Evolutionary conservation across 192 early-diverging fungal species (phyloP).

Genomic region (Piromyces sp.): DNA sequence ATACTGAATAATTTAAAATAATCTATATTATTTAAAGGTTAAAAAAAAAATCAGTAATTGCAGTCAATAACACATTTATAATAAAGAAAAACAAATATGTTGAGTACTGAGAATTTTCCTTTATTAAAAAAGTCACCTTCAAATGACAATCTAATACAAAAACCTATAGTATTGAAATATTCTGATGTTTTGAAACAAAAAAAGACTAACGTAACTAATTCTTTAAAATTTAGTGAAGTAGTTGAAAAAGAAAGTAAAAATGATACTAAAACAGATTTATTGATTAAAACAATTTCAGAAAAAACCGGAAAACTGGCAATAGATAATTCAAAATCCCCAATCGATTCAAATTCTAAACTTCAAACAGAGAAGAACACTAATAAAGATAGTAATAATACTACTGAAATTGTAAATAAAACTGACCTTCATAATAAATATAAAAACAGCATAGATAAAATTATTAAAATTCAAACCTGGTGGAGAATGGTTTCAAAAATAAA

Average conservation of each 20-base stretch:
- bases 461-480: not conserved
- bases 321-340: not conserved
- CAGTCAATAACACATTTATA: no score
- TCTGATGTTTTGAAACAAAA: not conserved
- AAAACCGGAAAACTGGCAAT: not conserved
- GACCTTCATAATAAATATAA: not conserved
- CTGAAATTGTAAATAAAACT: not conserved
- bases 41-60: no score
- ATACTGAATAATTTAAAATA: no score
- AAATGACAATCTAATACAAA: not conserved
- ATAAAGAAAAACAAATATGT: no score
- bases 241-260: not conserved
- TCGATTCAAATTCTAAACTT: no score
- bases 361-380: no score
- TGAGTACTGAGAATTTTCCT: no score
- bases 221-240: not conserved
- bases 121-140: no score
- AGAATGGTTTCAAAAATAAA: not conserved
- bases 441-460: not conserved
- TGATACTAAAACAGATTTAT: not conserved
- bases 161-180: not conserved
- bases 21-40: no score
- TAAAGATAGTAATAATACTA: not conserved
- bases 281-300: not conserved
- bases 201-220: not conserved